A percentile compares a stretch with the other conserved stretches of the same genome.
These are phyloP conservation scores for Neocucurbitaria cava DNA, from an alignment of 2,329 filamentous ascomycete genomes.

Conservation along the genomic window DNA sequence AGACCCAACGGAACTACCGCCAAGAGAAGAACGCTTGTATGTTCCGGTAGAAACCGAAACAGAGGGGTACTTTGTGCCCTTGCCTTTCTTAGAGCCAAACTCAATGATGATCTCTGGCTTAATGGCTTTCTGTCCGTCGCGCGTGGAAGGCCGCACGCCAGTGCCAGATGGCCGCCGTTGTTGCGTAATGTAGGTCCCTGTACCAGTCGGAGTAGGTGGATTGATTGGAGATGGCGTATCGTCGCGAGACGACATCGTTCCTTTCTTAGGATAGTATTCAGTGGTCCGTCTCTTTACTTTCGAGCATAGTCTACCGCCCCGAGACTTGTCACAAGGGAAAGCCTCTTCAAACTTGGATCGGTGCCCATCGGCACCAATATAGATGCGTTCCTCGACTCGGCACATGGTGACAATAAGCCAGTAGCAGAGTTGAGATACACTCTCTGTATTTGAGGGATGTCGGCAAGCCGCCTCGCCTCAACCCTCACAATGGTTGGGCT, in stretches of 20 bases:
- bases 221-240: slow-evolving; percentile 39
- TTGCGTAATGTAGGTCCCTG: slow-evolving; percentile 32
- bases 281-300: slow-evolving; percentile 30
- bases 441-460: neutral
- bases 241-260: slow-evolving; percentile 23
- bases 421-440: neutral
- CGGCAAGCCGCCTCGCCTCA: slow-evolving; percentile 13
- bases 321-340: slow-evolving; percentile 34
- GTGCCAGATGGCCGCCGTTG: slow-evolving; percentile 32
- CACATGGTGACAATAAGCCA: slow-evolving; percentile 34
- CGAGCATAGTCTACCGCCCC: slow-evolving; percentile 29
- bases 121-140: slow-evolving; percentile 27
- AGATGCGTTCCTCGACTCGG: slow-evolving; percentile 40
- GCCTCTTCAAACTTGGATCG: slow-evolving; percentile 31
- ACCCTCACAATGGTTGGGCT: slow-evolving; percentile 17
- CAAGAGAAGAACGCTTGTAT: slow-evolving; percentile 37
- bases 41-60: slow-evolving; percentile 21
- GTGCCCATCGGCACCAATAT: slow-evolving; percentile 33
- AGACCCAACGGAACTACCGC: slow-evolving; percentile 24
- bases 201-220: slow-evolving; percentile 39
- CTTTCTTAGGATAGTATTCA: slow-evolving; percentile 29
- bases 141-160: slow-evolving; percentile 33
- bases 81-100: slow-evolving; percentile 33
- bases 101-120: slow-evolving; percentile 40
- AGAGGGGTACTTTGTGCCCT: slow-evolving; percentile 31